Percentiles rank a stretch among this genome's conserved stretches.
These are phyloP conservation scores for Codiaeum variegatum DNA, from an alignment of 441 rosid species.

Conservation along the genomic window DNA sequence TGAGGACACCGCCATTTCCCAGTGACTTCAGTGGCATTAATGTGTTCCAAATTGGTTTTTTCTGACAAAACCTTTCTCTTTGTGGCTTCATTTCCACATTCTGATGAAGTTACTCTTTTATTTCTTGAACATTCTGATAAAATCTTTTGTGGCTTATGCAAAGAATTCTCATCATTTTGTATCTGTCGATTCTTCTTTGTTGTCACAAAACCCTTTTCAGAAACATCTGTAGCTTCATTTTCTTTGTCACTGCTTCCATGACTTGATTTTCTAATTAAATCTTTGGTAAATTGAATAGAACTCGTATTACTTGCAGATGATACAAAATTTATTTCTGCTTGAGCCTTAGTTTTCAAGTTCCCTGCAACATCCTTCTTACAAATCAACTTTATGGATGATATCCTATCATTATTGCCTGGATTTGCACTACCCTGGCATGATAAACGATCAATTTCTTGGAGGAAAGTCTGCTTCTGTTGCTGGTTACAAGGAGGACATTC, in stretches of 20 bases:
- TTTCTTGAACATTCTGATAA: conserved; percentile 25
- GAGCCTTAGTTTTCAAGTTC: conserved; percentile 10
- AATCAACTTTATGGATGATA: conserved; percentile 11
- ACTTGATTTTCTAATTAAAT: conserved; percentile 16
- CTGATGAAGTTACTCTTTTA: conserved; percentile 16
- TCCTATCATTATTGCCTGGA: conserved; percentile 7
- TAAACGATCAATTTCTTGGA: conserved; percentile 16
- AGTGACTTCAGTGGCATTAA: conserved; percentile 32
- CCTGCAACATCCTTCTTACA: conserved; percentile 3
- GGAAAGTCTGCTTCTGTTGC: conserved; percentile 19
- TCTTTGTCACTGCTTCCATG: conserved; percentile 27
- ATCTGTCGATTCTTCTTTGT: conserved; percentile 35
- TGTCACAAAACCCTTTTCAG: conserved; percentile 45
- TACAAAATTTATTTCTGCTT: conserved; percentile 14
- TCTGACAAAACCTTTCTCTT: conserved; percentile 51
- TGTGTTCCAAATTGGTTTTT: conserved; percentile 40
- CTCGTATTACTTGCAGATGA: neutral
- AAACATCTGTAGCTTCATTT: conserved; percentile 18
- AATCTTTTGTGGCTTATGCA: conserved; percentile 18
- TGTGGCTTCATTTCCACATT: conserved; percentile 14
- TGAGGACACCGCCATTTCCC: conserved; percentile 87
- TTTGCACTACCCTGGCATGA: neutral
- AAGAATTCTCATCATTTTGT: conserved; percentile 28
- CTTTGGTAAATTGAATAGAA: neutral
- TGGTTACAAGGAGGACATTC: conserved; percentile 16